phyloP scores from a whole-genome alignment of 257 asterid genomes.

The Solanum rostratum region DNA sequence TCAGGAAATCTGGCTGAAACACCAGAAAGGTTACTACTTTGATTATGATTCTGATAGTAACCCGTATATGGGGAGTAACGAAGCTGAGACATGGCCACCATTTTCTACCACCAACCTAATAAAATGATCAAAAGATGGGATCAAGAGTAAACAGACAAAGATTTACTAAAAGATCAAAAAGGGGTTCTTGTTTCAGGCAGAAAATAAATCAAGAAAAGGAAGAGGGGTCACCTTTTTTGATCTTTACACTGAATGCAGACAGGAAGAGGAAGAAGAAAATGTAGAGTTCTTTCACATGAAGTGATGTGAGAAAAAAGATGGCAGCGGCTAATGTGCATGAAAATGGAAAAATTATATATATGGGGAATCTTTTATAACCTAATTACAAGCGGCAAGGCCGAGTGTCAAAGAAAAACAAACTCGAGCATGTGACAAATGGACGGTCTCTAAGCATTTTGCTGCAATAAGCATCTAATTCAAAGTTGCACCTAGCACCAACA shows the following conservation, averaged over 20 bases:
- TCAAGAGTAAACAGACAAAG: neutral
- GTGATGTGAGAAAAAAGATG: neutral
- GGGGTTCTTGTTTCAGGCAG: neutral
- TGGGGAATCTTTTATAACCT: neutral
- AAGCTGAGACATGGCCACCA: conserved; percentile 26
- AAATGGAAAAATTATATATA: neutral
- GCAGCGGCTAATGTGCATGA: neutral
- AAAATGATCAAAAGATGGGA: neutral
- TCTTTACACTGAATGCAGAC: neutral
- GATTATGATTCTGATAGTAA: conserved; percentile 6
- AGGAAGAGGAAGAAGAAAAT: neutral
- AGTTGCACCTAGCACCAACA: neutral
- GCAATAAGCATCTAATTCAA: neutral
- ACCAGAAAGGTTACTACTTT: neutral
- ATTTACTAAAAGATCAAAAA: neutral
- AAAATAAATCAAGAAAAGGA: neutral
- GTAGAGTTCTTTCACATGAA: neutral
- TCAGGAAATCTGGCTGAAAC: neutral
- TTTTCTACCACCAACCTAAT: neutral
- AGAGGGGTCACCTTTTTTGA: neutral
- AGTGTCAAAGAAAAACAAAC: neutral
- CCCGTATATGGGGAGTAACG: conserved; percentile 14
- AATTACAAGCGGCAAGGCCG: neutral
- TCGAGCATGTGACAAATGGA: neutral
- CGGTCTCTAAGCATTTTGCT: neutral